Conservation (phyloP, 177 flowering plant genomes). For the Vitis hybrid region DNA sequence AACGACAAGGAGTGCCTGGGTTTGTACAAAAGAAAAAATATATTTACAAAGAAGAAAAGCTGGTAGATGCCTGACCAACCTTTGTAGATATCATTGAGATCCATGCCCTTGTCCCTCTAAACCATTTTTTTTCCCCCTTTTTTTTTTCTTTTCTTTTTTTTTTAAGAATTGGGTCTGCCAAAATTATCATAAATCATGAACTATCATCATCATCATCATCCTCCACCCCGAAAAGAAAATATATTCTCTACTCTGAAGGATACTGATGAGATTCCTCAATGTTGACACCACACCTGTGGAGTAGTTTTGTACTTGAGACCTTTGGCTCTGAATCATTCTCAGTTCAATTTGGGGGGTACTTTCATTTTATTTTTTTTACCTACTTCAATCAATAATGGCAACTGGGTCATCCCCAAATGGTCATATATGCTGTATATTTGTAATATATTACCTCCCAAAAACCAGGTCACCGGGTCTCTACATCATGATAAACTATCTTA, state of each 20-base stretch:
- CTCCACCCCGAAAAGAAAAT: constrained; percentile 2
- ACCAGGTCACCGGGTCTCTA: too few relatives aligned
- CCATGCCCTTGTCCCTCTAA: constrained; percentile 4
- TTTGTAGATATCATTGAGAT: constrained; percentile 8
- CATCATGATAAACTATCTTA: too few relatives aligned
- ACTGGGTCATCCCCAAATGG: too few relatives aligned
- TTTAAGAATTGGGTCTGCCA: constrained; percentile 9
- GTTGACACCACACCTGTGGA: background rate
- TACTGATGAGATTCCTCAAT: constrained; percentile 4
- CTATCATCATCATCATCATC: constrained; percentile 17
- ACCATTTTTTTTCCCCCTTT: background rate
- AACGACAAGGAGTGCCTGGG: constrained; percentile 19
- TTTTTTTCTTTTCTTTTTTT: background rate
- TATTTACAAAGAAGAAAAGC: constrained; percentile 10
- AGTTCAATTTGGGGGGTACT: too few relatives aligned
- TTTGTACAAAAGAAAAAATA: constrained; percentile 9
- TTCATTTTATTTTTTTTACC: too few relatives aligned
- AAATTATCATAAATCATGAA: constrained; percentile 7
- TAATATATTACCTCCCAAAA: too few relatives aligned
- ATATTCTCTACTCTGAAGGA: constrained; percentile 12
- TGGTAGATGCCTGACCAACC: constrained; percentile 27
- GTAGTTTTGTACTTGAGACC: too few relatives aligned
- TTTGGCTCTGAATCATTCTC: too few relatives aligned
- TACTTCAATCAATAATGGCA: too few relatives aligned
- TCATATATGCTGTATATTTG: too few relatives aligned